A percentile compares a stretch with the other conserved stretches of the same genome.
phyloP scores from a whole-genome alignment of 495 filamentous ascomycete species.

The Pseudomonodictys pantanalensis region DNA sequence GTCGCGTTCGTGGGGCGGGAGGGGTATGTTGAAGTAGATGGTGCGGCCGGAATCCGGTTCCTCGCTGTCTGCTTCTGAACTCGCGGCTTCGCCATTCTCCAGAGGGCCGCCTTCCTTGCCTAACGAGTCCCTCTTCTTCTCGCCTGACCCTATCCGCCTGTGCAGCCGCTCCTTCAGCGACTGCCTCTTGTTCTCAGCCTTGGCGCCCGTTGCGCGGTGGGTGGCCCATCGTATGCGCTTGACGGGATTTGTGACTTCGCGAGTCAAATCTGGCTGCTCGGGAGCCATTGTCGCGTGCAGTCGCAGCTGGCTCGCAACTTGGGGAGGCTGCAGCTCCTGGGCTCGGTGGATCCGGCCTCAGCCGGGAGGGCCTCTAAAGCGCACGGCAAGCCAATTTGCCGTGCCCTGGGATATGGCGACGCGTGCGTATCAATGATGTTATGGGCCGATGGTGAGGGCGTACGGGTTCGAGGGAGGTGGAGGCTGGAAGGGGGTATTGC shows the following conservation, averaged over 20 bases:
- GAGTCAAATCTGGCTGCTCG: too few species aligned
- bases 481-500: slow-evolving; percentile 6
- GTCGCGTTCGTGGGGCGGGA: slow-evolving; percentile 75
- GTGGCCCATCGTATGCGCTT: slow-evolving; percentile 93
- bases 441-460: background rate
- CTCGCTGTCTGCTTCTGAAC: slow-evolving; percentile 41
- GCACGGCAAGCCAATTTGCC: slow-evolving; percentile 27
- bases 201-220: slow-evolving; percentile 69
- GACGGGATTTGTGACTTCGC: slow-evolving; percentile 49
- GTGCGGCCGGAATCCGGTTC: slow-evolving; percentile 45
- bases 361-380: slow-evolving; percentile 31
- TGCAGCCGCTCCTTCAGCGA: slow-evolving; percentile 80
- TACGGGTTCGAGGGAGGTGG: slow-evolving; percentile 13
- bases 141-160: slow-evolving; percentile 57
- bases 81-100: slow-evolving; percentile 45
- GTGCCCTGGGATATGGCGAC: background rate
- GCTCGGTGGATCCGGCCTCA: slow-evolving; percentile 22
- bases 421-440: background rate
- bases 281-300: slow-evolving; percentile 29
- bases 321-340: slow-evolving; percentile 15
- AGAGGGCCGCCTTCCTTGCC: slow-evolving; percentile 44
- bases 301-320: slow-evolving; percentile 1
- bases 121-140: slow-evolving; percentile 71
- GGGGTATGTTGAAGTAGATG: slow-evolving; percentile 82
- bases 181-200: slow-evolving; percentile 73